These are phyloP conservation scores for Colletotrichum lentis DNA, from an alignment of 2,329 filamentous ascomycete species.

Conservation along the genomic window DNA sequence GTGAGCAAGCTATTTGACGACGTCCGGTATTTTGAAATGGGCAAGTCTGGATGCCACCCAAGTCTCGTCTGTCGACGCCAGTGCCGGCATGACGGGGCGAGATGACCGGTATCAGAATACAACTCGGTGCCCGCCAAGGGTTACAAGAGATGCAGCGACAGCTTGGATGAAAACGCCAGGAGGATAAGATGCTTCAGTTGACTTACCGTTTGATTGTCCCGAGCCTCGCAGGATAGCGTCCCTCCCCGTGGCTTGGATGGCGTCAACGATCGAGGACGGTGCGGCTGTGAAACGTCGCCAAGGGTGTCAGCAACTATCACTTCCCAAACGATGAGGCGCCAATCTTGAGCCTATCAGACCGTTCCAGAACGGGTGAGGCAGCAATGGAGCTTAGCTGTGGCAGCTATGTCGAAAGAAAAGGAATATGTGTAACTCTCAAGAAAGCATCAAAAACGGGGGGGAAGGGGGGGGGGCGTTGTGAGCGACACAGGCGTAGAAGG, in stretches of 20 bases:
- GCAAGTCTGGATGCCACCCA: conserved; percentile 12
- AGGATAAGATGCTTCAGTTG: conserved; percentile 32
- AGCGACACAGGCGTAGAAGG: neutral
- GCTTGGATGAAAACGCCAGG: neutral
- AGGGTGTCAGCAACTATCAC: conserved; percentile 22
- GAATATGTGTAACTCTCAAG: neutral
- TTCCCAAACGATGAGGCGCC: conserved; percentile 8
- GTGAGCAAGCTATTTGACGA: conserved; percentile 24
- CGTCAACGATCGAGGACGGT: conserved; percentile 86
- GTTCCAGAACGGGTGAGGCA: neutral
- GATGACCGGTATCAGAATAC: conserved; percentile 26
- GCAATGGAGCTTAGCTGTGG: neutral
- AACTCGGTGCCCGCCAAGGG: conserved; percentile 29
- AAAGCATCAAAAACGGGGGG: conserved; percentile 1
- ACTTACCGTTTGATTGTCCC: conserved; percentile 82
- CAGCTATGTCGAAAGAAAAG: neutral
- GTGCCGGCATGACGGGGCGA: conserved; percentile 25
- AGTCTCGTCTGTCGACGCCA: conserved; percentile 14
- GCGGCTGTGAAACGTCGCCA: conserved; percentile 62
- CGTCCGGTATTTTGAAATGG: neutral
- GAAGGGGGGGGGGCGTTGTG: neutral
- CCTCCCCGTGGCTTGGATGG: conserved; percentile 88
- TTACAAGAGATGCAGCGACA: conserved; percentile 15
- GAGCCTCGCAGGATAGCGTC: conserved; percentile 94
- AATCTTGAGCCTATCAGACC: conserved; percentile 20